A percentile compares a stretch with the other conserved stretches of the same genome.
phyloP scores from a whole-genome alignment of 306 rosid species.

The Vigna reflexopilosa region DNA sequence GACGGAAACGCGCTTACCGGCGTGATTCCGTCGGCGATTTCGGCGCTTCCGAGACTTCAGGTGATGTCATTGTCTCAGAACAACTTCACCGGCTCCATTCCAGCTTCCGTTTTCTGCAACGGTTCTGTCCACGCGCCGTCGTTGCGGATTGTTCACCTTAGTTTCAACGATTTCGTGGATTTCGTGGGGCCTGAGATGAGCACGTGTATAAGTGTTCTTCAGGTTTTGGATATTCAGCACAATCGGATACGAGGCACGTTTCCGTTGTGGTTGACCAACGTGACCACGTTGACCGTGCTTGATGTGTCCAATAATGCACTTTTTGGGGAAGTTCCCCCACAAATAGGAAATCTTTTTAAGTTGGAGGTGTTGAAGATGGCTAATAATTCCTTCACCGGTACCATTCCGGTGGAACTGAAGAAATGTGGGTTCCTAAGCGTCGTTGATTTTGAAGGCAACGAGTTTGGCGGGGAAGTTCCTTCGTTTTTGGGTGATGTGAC shows the following conservation, averaged over 20 bases:
- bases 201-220: conserved; percentile 70
- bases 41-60: conserved; percentile 82
- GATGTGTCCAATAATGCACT: conserved; percentile 77
- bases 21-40: conserved; percentile 82
- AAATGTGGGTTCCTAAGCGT: conserved; percentile 63
- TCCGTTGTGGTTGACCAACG: conserved; percentile 75
- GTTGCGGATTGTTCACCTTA: conserved; percentile 77
- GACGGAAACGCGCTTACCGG: conserved; percentile 82
- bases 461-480: conserved; percentile 68
- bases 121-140: conserved; percentile 70
- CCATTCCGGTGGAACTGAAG: conserved; percentile 71
- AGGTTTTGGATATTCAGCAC: conserved; percentile 76
- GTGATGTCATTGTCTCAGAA: conserved; percentile 79
- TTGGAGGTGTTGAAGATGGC: conserved; percentile 75
- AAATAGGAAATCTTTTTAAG: conserved; percentile 57
- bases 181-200: conserved; percentile 58
- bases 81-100: conserved; percentile 77
- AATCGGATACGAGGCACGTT: conserved; percentile 67
- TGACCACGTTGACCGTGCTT: conserved; percentile 59
- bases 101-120: conserved; percentile 79
- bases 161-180: conserved; percentile 81
- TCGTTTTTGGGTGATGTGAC: conserved; percentile 62
- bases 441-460: conserved; percentile 80
- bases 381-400: conserved; percentile 70
- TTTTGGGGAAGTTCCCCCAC: conserved; percentile 67